These are phyloP conservation scores for Botrytis elliptica DNA, from an alignment of 2,329 filamentous ascomycete species.

Conservation along the genomic window DNA sequence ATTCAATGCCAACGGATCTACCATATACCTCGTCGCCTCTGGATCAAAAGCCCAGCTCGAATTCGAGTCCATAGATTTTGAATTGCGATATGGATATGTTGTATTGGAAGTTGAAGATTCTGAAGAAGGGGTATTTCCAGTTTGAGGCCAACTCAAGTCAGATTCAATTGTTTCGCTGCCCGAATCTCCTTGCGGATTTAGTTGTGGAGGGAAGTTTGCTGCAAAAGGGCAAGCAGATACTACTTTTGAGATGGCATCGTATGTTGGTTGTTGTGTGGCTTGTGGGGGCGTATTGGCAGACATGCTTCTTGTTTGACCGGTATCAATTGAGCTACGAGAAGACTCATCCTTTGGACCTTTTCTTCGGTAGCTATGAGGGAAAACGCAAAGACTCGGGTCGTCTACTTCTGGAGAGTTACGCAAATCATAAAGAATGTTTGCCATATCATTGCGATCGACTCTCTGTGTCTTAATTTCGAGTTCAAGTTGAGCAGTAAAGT, in stretches of 20 bases:
- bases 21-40: neutral
- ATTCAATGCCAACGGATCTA: neutral
- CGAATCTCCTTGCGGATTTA: neutral
- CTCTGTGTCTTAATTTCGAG: conserved; percentile 65
- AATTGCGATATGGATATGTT: conserved; percentile 4
- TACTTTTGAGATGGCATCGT: neutral
- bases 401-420: neutral
- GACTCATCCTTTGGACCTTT: neutral
- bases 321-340: conserved; percentile 5
- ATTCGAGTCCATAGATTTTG: neutral
- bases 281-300: neutral
- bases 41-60: conserved; percentile 2
- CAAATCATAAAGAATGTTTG: neutral
- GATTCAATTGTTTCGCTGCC: conserved; percentile 18
- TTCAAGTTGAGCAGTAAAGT: conserved; percentile 80
- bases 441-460: neutral
- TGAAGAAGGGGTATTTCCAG: conserved; percentile 22
- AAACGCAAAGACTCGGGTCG: neutral
- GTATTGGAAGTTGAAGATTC: conserved; percentile 19
- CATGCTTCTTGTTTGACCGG: neutral
- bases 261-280: neutral
- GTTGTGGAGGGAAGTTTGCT: neutral
- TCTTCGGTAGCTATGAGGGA: neutral
- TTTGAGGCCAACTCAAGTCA: neutral
- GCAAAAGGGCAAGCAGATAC: too few species aligned